Evolutionary conservation across 2,329 filamentous ascomycete species (phyloP), one percentile per base, ranked within the genome.

Genomic region (Berkeleyomyces basicola): DNA sequence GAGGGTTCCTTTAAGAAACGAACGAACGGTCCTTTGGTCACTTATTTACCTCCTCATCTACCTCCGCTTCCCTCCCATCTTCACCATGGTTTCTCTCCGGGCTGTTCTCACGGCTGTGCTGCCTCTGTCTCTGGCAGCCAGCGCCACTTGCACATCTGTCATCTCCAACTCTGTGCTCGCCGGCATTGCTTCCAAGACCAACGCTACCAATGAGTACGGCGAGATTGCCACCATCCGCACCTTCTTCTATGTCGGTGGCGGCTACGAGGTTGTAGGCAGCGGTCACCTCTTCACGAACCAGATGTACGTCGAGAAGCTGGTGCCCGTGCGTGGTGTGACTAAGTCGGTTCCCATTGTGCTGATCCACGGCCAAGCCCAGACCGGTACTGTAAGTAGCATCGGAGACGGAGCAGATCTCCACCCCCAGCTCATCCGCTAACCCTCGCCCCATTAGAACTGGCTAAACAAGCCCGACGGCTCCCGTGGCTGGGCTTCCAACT

Each of bases 241-340:
- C 43, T 71, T 67, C 64, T 74, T 75, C 67, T 75, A 73, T 62
- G 68, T 71, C 5, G 74, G 73, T 40, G 74, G 74, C 4, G 64
- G 67, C 3, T 76, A 75, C 65, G 70, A 68, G 40, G 51, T 67
- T 37, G 67, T 72, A 57, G 68, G 66, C 10, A 61, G 66, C 1
- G 69, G 67, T 3, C 59, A 61, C 53, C 44, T 64, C 43, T 61
- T 46, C 60, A 61, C 61, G 51, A 60, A 64, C 33, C 79, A 82
- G 70, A 79, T 81, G 73, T 81, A 82, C 66, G 77, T 81, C 37
- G 79, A 82, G 70, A 72, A 72, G 62, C 71, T 80, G 14, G 66
- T 67, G 5, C 76, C 77, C 11, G 64, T 67, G 4, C 33, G 57
- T 7, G 69, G 68, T 42, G 67, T 64, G 40, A 66, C 59, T 46